Base-by-base conservation (phyloP, 352 stramenopile species). In the Phytophthora hibernalis region DNA sequence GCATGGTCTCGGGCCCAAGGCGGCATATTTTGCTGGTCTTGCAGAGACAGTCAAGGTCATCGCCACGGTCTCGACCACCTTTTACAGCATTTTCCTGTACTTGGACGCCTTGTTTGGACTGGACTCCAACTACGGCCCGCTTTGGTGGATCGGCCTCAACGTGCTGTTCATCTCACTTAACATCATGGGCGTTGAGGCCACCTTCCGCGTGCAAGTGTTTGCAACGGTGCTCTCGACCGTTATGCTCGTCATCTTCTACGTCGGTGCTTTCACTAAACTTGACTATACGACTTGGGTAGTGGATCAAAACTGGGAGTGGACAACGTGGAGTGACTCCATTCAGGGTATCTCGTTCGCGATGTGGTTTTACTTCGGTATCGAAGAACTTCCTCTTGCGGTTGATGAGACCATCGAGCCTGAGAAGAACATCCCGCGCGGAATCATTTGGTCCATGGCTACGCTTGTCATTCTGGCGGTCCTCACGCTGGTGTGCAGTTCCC, bases 351-450 rank as follows among this genome's bases (percentile, higher is more conserved):
- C 81, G 6, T 90, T 90, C 55, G 61, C 71, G 7, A 60, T 92
- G 26, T 92, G 83, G 81, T 92, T 90, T 57, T 92, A 89, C 79
- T 70, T 90, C 9, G 83, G 82, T 38, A 92, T 91, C 31, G 84
- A 92, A 64, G 82, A 92, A 50, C 69, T 92, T 1, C 84, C 84
- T 0, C 84, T 92, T 35, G 82, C 84, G 2, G 70, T 89, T 2
- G 84, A 92, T 44, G 84, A 92, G 54, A 90, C 84, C 4, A 88
- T 92, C 49, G 72, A 92, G 20, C 84, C 84, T 0, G 75, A 78
- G 48, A 82, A 84, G 56, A 92, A 90, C 67, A 91, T 92, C 65
- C 80, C 84, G 3, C 70, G 72, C 8, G 83, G 81, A 2, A 71
- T 92, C 18, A 64, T 84, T 22, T 77, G 76, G 49, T 89, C 80